These are phyloP conservation scores for Rosellinia necatrix DNA, from an alignment of 2,329 filamentous ascomycete species.

Conservation along the genomic window DNA sequence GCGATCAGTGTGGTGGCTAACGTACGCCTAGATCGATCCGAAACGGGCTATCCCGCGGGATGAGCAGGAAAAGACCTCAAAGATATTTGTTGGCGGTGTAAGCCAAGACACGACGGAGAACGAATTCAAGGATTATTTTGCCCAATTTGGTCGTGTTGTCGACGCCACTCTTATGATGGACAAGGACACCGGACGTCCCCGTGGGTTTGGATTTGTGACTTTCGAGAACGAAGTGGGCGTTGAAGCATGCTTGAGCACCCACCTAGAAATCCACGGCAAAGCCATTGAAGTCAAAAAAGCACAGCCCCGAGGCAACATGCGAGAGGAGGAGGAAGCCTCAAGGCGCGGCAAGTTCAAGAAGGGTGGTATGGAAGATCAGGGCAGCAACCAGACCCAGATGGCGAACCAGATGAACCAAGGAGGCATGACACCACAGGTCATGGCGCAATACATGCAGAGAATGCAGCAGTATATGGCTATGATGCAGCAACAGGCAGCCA, in stretches of 20 bases:
- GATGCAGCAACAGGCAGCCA: conserved; percentile 93
- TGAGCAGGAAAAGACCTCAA: conserved; percentile 97
- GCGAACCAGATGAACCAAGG: conserved; percentile 40
- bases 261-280: conserved; percentile 92
- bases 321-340: conserved; percentile 81
- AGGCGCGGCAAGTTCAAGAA: conserved; percentile 66
- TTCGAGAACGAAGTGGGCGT: conserved; percentile 97
- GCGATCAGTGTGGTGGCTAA: conserved; percentile 31
- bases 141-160: conserved; percentile 92
- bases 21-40: conserved; percentile 77
- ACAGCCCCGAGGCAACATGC: conserved; percentile 90
- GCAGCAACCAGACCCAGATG: conserved; percentile 38
- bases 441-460: conserved; percentile 97
- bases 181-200: conserved; percentile 95
- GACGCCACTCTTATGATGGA: conserved; percentile 99
- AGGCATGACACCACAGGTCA: conserved; percentile 90
- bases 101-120: conserved; percentile 96
- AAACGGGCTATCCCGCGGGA: conserved; percentile 97
- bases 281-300: conserved; percentile 98
- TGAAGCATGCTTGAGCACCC: conserved; percentile 82
- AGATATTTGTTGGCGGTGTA: conserved; percentile 98
- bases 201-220: conserved; percentile 97
- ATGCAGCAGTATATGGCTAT: conserved; percentile 98
- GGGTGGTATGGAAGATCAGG: conserved; percentile 50
- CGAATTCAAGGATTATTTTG: conserved; percentile 96